Evolutionary conservation across 169 alveolate species (phyloP).

Genomic region (Cryptosporidium sp.): DNA sequence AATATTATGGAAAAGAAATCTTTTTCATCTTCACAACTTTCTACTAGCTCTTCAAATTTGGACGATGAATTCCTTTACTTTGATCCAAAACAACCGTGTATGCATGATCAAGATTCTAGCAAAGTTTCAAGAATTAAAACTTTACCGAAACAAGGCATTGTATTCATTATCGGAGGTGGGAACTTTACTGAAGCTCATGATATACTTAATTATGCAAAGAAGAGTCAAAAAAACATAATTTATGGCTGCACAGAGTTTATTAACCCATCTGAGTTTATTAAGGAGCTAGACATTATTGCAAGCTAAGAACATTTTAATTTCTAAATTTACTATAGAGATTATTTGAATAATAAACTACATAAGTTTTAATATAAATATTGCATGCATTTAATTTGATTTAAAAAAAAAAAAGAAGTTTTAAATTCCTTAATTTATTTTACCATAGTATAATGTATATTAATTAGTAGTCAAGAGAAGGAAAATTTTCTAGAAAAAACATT

Average conservation of each 20-base stretch:
- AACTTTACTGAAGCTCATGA: conserved; percentile 85
- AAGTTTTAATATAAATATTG: not conserved
- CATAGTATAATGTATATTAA: not conserved
- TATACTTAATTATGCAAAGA: conserved; percentile 82
- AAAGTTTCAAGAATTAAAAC: conserved; percentile 65
- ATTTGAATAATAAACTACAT: too few relatives aligned
- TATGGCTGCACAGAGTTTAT: conserved; percentile 82
- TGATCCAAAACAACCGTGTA: conserved; percentile 82
- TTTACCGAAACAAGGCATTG: conserved; percentile 77
- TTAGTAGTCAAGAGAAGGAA: not conserved
- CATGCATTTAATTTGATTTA: not conserved
- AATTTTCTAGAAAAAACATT: not conserved
- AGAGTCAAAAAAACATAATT: conserved; percentile 79
- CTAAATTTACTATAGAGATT: not conserved
- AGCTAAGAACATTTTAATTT: not conserved
- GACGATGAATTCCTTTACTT: conserved; percentile 76
- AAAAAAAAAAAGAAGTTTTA: too few relatives aligned
- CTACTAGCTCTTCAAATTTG: conserved; percentile 22
- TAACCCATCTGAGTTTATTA: conserved; percentile 77
- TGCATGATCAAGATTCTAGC: conserved; percentile 80
- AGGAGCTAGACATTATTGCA: conserved; percentile 72
- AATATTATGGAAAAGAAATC: conserved; percentile 83
- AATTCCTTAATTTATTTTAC: not conserved
- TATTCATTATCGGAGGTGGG: conserved; percentile 88
- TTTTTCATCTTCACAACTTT: conserved; percentile 75